Conservation (phyloP, 371 early-diverging fungal genomes). For the Rhizomucor miehei region DNA sequence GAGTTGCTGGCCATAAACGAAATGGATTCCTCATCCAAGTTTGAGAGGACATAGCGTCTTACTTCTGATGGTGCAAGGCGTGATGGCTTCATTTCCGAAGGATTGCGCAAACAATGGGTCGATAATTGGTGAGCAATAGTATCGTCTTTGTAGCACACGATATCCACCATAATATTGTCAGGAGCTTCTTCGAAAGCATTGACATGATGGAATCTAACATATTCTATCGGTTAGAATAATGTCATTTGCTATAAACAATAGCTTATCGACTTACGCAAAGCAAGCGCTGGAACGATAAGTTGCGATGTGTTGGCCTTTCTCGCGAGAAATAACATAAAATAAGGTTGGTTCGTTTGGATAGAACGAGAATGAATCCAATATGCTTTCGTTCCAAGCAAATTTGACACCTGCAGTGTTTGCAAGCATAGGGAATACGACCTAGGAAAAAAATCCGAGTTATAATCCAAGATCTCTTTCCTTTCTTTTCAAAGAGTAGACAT, state of each 20-base stretch:
- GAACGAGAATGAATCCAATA: conserved; percentile 66
- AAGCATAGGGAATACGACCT: conserved; percentile 49
- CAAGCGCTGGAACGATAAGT: conserved; percentile 61
- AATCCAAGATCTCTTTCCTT: too few relatives aligned
- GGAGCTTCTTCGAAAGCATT: conserved; percentile 70
- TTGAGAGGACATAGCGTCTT: conserved; percentile 57
- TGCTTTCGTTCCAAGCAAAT: conserved; percentile 65
- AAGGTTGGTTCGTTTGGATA: conserved; percentile 49
- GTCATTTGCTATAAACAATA: not conserved
- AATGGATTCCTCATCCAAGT: conserved; percentile 53
- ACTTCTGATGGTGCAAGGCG: conserved; percentile 53
- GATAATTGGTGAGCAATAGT: conserved; percentile 57
- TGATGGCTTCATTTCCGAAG: conserved; percentile 37
- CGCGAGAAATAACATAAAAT: conserved; percentile 69
- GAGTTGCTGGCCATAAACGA: conserved; percentile 23
- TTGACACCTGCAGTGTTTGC: conserved; percentile 58
- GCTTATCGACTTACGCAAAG: conserved; percentile 33
- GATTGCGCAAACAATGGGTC: conserved; percentile 50
- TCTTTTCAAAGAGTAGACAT: not conserved
- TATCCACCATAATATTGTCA: conserved; percentile 60
- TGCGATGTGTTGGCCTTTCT: conserved; percentile 58
- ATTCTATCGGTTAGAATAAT: not conserved
- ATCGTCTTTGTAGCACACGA: conserved; percentile 62
- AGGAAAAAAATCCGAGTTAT: conserved; percentile 3
- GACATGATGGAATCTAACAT: conserved; percentile 59